These are phyloP conservation scores for Amanita rimosa DNA, from an alignment of 768 basidiomycete species.

Conservation along the genomic window DNA sequence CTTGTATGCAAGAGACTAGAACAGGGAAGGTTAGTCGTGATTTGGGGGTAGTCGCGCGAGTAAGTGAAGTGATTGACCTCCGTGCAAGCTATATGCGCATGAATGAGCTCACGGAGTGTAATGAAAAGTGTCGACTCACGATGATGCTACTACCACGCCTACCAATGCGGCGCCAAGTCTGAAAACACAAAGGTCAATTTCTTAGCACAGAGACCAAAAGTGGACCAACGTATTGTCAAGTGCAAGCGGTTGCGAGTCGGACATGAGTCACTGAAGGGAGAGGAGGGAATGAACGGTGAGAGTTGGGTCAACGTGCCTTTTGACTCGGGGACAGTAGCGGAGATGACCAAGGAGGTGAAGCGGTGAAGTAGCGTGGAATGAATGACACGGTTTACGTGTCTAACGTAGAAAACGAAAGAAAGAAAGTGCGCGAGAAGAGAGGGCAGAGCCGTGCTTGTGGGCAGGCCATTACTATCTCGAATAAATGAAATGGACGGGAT, in stretches of 20 bases:
- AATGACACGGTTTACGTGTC: constrained; percentile 5
- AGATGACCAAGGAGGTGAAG: not conserved
- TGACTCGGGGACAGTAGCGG: not conserved
- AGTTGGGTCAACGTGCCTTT: not conserved
- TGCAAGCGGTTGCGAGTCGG: constrained; percentile 7
- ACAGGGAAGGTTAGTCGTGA: not conserved
- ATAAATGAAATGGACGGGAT: constrained; percentile 3
- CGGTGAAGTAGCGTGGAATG: not conserved
- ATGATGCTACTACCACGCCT: constrained; percentile 35
- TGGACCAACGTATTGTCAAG: constrained; percentile 24
- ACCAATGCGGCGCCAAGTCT: constrained; percentile 41
- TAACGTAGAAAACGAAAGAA: not conserved
- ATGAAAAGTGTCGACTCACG: constrained; percentile 22
- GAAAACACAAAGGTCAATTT: constrained; percentile 1
- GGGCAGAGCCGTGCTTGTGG: not conserved
- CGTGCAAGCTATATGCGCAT: constrained; percentile 28
- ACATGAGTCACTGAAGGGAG: not conserved
- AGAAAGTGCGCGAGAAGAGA: constrained; percentile 3
- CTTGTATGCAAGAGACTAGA: constrained; percentile 43
- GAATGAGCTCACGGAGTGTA: not conserved
- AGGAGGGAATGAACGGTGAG: not conserved
- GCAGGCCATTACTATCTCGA: constrained; percentile 1
- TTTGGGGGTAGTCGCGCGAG: not conserved
- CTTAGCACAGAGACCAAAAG: not conserved
- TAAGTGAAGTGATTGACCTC: constrained; percentile 23